A percentile compares a stretch with the other conserved stretches of the same genome.
Conservation (phyloP, 2,329 filamentous ascomycete genomes). For the Aureobasidium musti region DNA sequence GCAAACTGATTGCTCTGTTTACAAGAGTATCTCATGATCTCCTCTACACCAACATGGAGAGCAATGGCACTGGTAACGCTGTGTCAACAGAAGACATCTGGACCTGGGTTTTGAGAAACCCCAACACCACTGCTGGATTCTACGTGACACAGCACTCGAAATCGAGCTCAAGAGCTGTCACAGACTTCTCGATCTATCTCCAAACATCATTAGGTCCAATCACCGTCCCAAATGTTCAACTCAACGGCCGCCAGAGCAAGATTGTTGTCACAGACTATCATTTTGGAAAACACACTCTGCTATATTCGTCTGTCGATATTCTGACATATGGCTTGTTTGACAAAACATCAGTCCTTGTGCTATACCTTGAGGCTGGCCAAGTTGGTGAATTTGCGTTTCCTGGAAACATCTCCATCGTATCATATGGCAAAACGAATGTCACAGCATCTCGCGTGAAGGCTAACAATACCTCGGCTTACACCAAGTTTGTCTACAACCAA, state of each 20-base stretch:
- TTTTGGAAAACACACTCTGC: slow-evolving; percentile 54
- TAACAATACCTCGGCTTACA: slow-evolving; percentile 12
- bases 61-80: slow-evolving; percentile 50
- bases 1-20: slow-evolving; percentile 61
- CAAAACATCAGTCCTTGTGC: slow-evolving; percentile 31
- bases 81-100: slow-evolving; percentile 55
- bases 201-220: slow-evolving; percentile 59
- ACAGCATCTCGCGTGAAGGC: slow-evolving; percentile 20
- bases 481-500: slow-evolving; percentile 29
- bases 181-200: slow-evolving; percentile 57
- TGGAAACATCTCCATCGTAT: slow-evolving; percentile 24
- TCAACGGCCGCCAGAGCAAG: slow-evolving; percentile 65
- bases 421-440: slow-evolving; percentile 29
- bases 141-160: slow-evolving; percentile 60
- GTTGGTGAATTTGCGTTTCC: slow-evolving; percentile 33
- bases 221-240: slow-evolving; percentile 58
- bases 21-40: slow-evolving; percentile 60
- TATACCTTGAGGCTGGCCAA: slow-evolving; percentile 33
- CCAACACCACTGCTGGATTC: slow-evolving; percentile 59
- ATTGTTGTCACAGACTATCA: slow-evolving; percentile 62
- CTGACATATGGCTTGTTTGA: slow-evolving; percentile 50
- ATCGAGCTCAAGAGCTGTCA: slow-evolving; percentile 55
- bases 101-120: slow-evolving; percentile 60
- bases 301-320: slow-evolving; percentile 60
- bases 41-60: slow-evolving; percentile 56